Conservation (phyloP, 1,284 basidiomycete species). For the Abortiporus biennis region DNA sequence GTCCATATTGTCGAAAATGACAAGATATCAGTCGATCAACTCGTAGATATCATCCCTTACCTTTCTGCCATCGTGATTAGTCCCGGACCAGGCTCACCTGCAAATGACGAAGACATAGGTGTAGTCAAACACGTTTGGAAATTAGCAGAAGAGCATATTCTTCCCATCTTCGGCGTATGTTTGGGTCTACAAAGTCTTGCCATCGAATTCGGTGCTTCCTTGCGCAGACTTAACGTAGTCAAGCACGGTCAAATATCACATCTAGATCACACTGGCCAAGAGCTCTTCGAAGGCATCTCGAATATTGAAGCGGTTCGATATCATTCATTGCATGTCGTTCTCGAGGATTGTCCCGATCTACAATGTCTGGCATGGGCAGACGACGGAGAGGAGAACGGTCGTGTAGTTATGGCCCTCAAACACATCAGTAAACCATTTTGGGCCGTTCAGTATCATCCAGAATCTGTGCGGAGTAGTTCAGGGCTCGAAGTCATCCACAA, state of each 20-base stretch:
- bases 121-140: slow-evolving; percentile 64
- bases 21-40: slow-evolving; percentile 38
- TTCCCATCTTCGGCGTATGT: slow-evolving; percentile 86
- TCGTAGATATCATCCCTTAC: slow-evolving; percentile 45
- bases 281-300: slow-evolving; percentile 59
- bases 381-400: slow-evolving; percentile 59
- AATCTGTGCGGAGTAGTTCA: slow-evolving; percentile 68
- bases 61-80: slow-evolving; percentile 72
- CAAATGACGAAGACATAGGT: slow-evolving; percentile 55
- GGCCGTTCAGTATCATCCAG: slow-evolving; percentile 97
- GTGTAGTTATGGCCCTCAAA: slow-evolving; percentile 62
- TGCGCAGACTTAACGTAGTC: slow-evolving; percentile 48
- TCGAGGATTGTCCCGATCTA: slow-evolving; percentile 35
- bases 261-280: slow-evolving; percentile 49
- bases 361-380: slow-evolving; percentile 64
- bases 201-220: slow-evolving; percentile 65
- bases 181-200: slow-evolving; percentile 90
- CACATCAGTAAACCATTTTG: slow-evolving; percentile 75
- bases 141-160: slow-evolving; percentile 39
- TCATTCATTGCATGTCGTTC: slow-evolving; percentile 64
- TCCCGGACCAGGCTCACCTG: slow-evolving; percentile 80
- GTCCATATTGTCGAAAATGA: slow-evolving; percentile 75
- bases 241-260: slow-evolving; percentile 81
- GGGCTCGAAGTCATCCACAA: slow-evolving; percentile 61
- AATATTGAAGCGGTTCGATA: slow-evolving; percentile 79